Base-by-base conservation (phyloP, 2,329 filamentous ascomycete species). In the Intubia oerlemansii region DNA sequence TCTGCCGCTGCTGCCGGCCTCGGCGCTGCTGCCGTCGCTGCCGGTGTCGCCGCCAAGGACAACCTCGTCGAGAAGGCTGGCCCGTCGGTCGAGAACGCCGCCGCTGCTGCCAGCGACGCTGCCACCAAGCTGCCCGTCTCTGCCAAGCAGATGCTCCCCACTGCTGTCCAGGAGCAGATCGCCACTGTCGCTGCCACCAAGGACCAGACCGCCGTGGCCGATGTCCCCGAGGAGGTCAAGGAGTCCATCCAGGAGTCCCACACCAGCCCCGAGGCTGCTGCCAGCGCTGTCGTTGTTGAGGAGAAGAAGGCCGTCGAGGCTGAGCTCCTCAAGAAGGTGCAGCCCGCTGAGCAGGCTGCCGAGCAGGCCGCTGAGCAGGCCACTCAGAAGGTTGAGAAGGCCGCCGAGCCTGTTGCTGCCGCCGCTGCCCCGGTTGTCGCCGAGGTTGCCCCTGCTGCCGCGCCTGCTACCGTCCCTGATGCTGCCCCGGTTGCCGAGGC, bases 221-320 rank as follows among this genome's bases (percentile, higher is more conserved):
- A 60, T 35, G 62, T 67, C 5, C 66, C 66, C 30, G 43, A 45
- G 16, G 54, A 63, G 38, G 66, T 71, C 12, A 62, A 63, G 48
- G 54, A 66, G 39, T 67, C 64, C 7, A 61, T 69, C 27, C 44
- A 51, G 22, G 56, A 62, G 41, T 62, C 75, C 14, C 62, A 66
- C 31, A 48, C 59, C 41, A 57, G 55, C 35, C 73, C 78, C 7
- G 80, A 88, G 50, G 79, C 79, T 19, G 66, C 75, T 20, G 62
- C 64, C 31, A 74, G 70, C 48, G 55, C 66, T 2, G 59, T 60
- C 31, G 75, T 71, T 12, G 76, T 88, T 6, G 53, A 63, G 36
- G 77, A 84, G 41, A 88, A 88, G 64, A 67, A 66, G 46, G 60
- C 57, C 8, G 59, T 82, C 5, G 80, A 90, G 54, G 49, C 65